phyloP scores from a whole-genome alignment of 2,329 filamentous ascomycete genomes.

The Fusarium sp. region DNA sequence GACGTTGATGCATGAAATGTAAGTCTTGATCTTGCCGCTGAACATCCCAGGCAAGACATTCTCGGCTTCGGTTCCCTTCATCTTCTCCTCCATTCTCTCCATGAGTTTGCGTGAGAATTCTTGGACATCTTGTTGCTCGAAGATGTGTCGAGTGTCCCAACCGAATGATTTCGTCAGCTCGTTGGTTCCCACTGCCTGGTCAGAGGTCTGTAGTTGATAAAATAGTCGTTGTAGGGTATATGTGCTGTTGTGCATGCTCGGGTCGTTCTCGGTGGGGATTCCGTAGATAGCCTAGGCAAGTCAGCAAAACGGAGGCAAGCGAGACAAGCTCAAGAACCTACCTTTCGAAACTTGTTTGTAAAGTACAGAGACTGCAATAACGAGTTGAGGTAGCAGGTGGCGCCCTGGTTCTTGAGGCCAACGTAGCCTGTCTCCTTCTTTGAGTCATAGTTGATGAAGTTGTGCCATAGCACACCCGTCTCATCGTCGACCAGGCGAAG shows the following conservation, averaged over 20 bases:
- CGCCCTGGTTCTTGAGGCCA: constrained; percentile 95
- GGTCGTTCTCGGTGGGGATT: constrained; percentile 91
- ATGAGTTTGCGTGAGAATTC: constrained; percentile 96
- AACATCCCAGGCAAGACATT: constrained; percentile 92
- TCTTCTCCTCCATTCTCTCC: constrained; percentile 96
- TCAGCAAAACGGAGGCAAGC: constrained; percentile 19
- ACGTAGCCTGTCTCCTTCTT: constrained; percentile 99
- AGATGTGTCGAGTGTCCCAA: constrained; percentile 98
- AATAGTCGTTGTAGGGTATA: constrained; percentile 95
- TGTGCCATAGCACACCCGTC: constrained; percentile 91
- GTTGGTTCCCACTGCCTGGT: constrained; percentile 85
- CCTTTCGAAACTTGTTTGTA: constrained; percentile 93
- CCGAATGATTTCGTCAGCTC: constrained; percentile 97
- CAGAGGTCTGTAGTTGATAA: constrained; percentile 91
- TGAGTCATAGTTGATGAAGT: constrained; percentile 96
- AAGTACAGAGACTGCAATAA: constrained; percentile 87
- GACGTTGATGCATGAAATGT: constrained; percentile 98
- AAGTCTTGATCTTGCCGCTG: constrained; percentile 98
- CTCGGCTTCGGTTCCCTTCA: constrained; percentile 95
- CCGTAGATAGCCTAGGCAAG: constrained; percentile 85
- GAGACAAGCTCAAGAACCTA: constrained; percentile 48
- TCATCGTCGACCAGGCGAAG: constrained; percentile 87
- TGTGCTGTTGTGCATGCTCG: constrained; percentile 86
- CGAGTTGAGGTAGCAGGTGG: constrained; percentile 89
- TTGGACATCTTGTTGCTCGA: constrained; percentile 98